These are phyloP conservation scores for Ichthyophthirius multifiliis DNA, from an alignment of 169 alveolate species.

Conservation along the genomic window DNA sequence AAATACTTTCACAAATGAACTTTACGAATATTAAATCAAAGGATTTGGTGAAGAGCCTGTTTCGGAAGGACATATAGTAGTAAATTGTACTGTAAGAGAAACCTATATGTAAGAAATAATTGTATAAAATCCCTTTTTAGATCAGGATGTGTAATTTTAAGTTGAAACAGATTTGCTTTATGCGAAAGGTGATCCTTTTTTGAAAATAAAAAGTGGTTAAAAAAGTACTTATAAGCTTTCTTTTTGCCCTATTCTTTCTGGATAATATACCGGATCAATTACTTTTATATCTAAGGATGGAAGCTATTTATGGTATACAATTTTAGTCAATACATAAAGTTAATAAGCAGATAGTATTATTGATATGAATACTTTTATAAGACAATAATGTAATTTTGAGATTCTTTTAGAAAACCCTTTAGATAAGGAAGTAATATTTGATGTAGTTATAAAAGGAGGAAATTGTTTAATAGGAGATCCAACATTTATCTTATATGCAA, in stretches of 20 bases:
- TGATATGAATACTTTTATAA: conserved; percentile 65
- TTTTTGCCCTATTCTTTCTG: conserved; percentile 46
- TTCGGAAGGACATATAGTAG: conserved; percentile 90
- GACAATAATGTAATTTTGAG: conserved; percentile 78
- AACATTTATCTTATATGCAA: conserved; percentile 62
- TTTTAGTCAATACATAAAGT: conserved; percentile 76
- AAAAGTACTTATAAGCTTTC: conserved; percentile 57
- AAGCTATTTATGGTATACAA: conserved; percentile 82
- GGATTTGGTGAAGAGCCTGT: conserved; percentile 93
- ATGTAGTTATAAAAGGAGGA: conserved; percentile 72
- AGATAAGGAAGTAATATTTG: conserved; percentile 64
- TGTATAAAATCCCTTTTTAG: conserved; percentile 55
- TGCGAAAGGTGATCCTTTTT: conserved; percentile 36
- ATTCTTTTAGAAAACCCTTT: conserved; percentile 76
- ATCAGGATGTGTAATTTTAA: conserved; percentile 64
- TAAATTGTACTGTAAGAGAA: conserved; percentile 80
- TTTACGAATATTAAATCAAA: conserved; percentile 85
- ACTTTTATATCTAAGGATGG: conserved; percentile 72
- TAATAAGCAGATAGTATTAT: conserved; percentile 71
- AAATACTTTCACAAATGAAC: conserved; percentile 84
- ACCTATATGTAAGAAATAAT: conserved; percentile 69
- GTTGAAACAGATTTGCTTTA: conserved; percentile 81
- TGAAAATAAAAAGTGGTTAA: conserved; percentile 28
- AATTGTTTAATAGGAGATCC: conserved; percentile 77
- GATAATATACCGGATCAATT: conserved; percentile 51